These are phyloP conservation scores for Botrytis tulipae DNA, from an alignment of 2,329 filamentous ascomycete species.

Conservation along the genomic window DNA sequence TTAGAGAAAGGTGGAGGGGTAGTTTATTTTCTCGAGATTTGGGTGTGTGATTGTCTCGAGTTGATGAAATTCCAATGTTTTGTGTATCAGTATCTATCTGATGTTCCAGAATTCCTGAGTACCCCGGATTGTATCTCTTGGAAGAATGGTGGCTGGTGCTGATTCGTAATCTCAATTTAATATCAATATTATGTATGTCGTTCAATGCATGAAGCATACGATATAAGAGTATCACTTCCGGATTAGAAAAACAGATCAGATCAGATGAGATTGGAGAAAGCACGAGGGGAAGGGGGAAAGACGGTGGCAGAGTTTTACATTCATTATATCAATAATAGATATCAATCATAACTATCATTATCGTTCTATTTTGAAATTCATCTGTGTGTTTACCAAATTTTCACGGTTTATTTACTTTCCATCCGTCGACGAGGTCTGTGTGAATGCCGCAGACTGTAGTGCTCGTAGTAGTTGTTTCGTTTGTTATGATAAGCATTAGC, in stretches of 20 bases:
- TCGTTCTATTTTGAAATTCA: background rate
- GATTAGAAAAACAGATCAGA: background rate
- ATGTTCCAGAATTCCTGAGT: background rate
- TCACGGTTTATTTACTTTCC: background rate
- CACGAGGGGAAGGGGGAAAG: background rate
- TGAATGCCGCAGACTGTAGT: background rate
- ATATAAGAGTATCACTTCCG: background rate
- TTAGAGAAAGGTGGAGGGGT: background rate
- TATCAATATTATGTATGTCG: constrained; percentile 9
- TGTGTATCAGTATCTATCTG: background rate
- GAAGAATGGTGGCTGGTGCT: background rate
- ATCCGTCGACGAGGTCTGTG: background rate
- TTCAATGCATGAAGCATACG: background rate
- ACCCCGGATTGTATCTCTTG: background rate
- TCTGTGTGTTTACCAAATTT: background rate
- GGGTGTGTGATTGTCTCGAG: background rate
- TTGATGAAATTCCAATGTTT: background rate
- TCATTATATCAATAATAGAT: background rate
- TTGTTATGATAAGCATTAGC: background rate
- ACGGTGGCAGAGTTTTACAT: background rate
- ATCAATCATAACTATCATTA: background rate
- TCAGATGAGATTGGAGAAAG: background rate
- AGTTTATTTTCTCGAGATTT: background rate
- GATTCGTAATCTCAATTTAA: background rate
- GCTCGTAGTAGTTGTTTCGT: background rate